phyloP scores from a whole-genome alignment of 768 basidiomycete species.

The Boletus rubescentipes region DNA sequence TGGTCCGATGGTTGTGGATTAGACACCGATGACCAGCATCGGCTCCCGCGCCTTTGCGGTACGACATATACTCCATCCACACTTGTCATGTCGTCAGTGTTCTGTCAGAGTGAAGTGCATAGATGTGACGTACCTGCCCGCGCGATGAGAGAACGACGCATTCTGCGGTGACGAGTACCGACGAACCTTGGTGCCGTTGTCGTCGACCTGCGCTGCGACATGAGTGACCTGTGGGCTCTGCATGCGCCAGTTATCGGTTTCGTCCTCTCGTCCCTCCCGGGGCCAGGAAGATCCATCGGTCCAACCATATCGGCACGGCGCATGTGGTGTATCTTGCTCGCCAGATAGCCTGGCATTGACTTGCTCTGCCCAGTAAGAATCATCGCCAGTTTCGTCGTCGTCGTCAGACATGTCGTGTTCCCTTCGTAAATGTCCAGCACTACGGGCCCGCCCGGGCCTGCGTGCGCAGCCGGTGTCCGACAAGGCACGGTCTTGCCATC shows the following conservation, averaged over 20 bases:
- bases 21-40: background rate
- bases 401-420: background rate
- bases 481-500: background rate
- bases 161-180: conserved; percentile 7
- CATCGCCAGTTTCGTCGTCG: background rate
- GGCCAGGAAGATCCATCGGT: background rate
- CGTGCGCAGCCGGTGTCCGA: background rate
- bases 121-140: conserved; percentile 6
- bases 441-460: background rate
- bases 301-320: background rate
- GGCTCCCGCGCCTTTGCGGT: conserved; percentile 18
- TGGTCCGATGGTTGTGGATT: background rate
- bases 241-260: conserved; percentile 13
- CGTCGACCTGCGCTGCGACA: background rate
- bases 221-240: background rate
- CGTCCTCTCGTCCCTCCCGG: conserved; percentile 3
- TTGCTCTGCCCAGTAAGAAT: conserved; percentile 11
- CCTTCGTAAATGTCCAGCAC: background rate
- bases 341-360: conserved; percentile 5
- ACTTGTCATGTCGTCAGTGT: background rate
- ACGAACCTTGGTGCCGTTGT: background rate
- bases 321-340: background rate
- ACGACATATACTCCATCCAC: conserved; percentile 16
- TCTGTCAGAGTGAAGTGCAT: background rate
- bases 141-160: background rate